Conservation (phyloP, 2,329 filamentous ascomycete genomes). For the Pseudogymnoascus sp. region DNA sequence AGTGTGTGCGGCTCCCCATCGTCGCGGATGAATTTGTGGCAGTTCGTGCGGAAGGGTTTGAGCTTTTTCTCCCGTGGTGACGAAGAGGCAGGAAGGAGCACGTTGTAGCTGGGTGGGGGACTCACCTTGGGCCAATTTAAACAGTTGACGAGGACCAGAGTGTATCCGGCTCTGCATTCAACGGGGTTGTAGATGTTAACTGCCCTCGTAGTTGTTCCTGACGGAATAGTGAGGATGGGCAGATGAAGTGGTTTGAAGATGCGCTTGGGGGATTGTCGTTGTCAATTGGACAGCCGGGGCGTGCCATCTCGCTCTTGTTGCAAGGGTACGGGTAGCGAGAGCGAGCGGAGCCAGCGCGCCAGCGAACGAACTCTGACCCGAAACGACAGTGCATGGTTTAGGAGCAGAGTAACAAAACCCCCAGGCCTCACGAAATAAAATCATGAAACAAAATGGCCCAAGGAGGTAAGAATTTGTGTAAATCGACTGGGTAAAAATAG, state of each 20-base stretch:
- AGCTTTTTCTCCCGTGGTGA: constrained; percentile 3
- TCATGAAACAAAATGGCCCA: neutral
- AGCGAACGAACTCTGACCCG: constrained; percentile 8
- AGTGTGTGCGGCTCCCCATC: neutral
- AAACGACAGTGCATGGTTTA: constrained; percentile 6
- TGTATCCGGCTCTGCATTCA: constrained; percentile 5
- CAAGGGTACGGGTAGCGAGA: constrained; percentile 6
- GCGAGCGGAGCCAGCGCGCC: neutral
- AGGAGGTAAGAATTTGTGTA: neutral
- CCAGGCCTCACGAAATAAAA: neutral
- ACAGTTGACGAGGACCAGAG: neutral
- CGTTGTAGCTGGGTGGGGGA: neutral
- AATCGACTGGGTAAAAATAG: neutral
- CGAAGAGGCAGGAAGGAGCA: constrained; percentile 3
- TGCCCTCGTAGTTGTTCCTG: constrained; percentile 7
- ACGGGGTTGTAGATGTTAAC: neutral
- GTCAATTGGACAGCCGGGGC: constrained; percentile 6
- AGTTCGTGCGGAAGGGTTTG: neutral
- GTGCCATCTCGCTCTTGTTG: constrained; percentile 8
- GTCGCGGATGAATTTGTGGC: neutral
- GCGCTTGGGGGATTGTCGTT: constrained; percentile 9
- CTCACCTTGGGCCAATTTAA: constrained; percentile 6
- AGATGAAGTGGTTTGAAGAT: constrained; percentile 9
- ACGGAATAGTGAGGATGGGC: constrained; percentile 5
- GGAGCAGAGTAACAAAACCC: neutral